phyloP scores from a whole-genome alignment of 2,329 filamentous ascomycete genomes.

The Aureobasidium sp. region DNA sequence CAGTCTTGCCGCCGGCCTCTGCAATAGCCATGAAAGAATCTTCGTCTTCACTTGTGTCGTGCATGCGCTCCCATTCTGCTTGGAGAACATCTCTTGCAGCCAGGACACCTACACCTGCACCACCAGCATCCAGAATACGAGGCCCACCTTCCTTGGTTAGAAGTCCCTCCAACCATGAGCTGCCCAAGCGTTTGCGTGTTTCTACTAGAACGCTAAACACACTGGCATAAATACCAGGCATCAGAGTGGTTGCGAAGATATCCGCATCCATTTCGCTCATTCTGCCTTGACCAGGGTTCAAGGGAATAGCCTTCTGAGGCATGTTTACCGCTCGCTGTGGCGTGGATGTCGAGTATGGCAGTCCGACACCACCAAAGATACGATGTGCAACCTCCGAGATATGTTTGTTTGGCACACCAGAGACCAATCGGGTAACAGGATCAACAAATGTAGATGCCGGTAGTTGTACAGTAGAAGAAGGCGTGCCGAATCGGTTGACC shows the following conservation, averaged over 20 bases:
- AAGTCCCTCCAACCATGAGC: slow-evolving; percentile 60
- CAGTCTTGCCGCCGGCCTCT: slow-evolving; percentile 28
- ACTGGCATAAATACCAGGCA: slow-evolving; percentile 65
- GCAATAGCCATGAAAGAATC: slow-evolving; percentile 23
- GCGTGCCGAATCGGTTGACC: slow-evolving; percentile 66
- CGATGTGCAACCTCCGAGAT: slow-evolving; percentile 63
- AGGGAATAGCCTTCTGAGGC: slow-evolving; percentile 57
- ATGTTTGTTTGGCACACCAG: slow-evolving; percentile 59
- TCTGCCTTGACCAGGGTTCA: slow-evolving; percentile 56
- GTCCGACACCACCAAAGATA: slow-evolving; percentile 65
- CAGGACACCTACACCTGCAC: slow-evolving; percentile 63
- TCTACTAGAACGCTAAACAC: slow-evolving; percentile 63
- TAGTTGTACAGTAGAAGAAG: slow-evolving; percentile 66
- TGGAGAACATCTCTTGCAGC: slow-evolving; percentile 72
- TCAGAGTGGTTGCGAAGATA: slow-evolving; percentile 59
- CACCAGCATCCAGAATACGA: slow-evolving; percentile 66
- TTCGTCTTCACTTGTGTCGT: slow-evolving; percentile 25
- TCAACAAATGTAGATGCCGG: slow-evolving; percentile 62
- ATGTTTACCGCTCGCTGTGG: slow-evolving; percentile 49
- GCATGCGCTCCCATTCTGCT: slow-evolving; percentile 73
- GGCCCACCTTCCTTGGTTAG: slow-evolving; percentile 54
- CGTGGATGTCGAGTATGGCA: slow-evolving; percentile 72
- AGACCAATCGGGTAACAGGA: slow-evolving; percentile 63
- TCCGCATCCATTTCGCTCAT: slow-evolving; percentile 74
- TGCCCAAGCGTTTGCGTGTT: slow-evolving; percentile 64